These are phyloP conservation scores for Trichoderma parareesei DNA, from an alignment of 495 filamentous ascomycete genomes.

Conservation along the genomic window DNA sequence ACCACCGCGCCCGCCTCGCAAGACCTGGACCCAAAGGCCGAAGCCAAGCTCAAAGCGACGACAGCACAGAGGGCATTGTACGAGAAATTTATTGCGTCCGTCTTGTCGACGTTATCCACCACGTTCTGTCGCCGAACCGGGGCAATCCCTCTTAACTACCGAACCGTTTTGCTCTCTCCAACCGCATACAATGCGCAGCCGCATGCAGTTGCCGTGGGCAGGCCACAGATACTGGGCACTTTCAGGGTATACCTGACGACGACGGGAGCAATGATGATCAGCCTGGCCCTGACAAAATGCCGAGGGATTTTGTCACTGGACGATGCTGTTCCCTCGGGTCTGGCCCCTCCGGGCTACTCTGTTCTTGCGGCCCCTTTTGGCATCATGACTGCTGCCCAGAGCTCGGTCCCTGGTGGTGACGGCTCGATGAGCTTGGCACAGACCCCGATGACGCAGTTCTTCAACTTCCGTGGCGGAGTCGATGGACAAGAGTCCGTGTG, in stretches of 20 bases:
- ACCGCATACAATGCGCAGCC: slow-evolving; percentile 18
- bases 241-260: slow-evolving; percentile 42
- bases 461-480: slow-evolving; percentile 27
- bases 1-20: background rate
- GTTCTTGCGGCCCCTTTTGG: slow-evolving; percentile 38
- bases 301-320: slow-evolving; percentile 32
- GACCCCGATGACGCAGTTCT: slow-evolving; percentile 40
- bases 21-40: slow-evolving; percentile 16
- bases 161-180: slow-evolving; percentile 30
- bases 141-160: slow-evolving; percentile 35
- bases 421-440: slow-evolving; percentile 24
- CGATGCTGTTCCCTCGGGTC: slow-evolving; percentile 24
- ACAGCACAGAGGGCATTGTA: slow-evolving; percentile 29
- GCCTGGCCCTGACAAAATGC: slow-evolving; percentile 30
- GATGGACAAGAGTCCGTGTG: slow-evolving; percentile 30
- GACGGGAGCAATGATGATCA: slow-evolving; percentile 38
- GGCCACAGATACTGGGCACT: slow-evolving; percentile 31
- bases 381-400: slow-evolving; percentile 7
- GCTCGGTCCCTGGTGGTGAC: slow-evolving; percentile 6
- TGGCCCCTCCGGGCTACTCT: slow-evolving; percentile 27
- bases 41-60: slow-evolving; percentile 21
- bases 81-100: slow-evolving; percentile 37
- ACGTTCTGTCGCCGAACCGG: slow-evolving; percentile 32
- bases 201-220: slow-evolving; percentile 16
- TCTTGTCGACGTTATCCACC: slow-evolving; percentile 35